Evolutionary conservation across 73 alveolate genomes (phyloP).

Genomic region (Breviolum minutum): DNA sequence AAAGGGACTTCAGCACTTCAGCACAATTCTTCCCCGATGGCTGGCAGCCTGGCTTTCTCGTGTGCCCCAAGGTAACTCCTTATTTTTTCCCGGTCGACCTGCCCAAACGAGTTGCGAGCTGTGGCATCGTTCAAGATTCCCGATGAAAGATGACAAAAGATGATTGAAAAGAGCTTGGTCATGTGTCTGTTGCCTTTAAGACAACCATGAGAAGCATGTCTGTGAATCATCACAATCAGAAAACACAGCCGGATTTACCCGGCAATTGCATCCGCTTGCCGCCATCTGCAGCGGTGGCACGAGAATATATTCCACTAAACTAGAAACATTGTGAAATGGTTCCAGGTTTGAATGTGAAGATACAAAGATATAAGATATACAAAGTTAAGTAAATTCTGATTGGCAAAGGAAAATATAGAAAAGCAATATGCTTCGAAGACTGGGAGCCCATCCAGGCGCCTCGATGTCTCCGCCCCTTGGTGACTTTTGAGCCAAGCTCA

Average conservation of each 20-base stretch:
- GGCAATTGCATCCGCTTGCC: conserved; percentile 20
- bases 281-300: neutral
- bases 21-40: neutral
- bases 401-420: too few relatives aligned
- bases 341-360: neutral
- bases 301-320: too few relatives aligned
- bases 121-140: too few relatives aligned
- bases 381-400: neutral
- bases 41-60: conserved; percentile 62
- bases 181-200: too few relatives aligned
- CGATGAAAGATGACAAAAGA: too few relatives aligned
- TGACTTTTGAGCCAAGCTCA: neutral
- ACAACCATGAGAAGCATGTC: too few relatives aligned
- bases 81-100: neutral
- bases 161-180: too few relatives aligned
- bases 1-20: neutral
- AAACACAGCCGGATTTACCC: neutral
- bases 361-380: neutral
- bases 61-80: conserved; percentile 68
- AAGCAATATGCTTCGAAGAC: too few relatives aligned
- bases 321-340: neutral
- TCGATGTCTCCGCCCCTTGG: conserved; percentile 6
- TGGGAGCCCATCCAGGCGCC: neutral
- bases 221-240: too few relatives aligned
- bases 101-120: too few relatives aligned